Percentiles rank a stretch among this genome's conserved stretches.
Evolutionary conservation across 371 early-diverging fungal species (phyloP).

Genomic region (Lichtheimia ornata): DNA sequence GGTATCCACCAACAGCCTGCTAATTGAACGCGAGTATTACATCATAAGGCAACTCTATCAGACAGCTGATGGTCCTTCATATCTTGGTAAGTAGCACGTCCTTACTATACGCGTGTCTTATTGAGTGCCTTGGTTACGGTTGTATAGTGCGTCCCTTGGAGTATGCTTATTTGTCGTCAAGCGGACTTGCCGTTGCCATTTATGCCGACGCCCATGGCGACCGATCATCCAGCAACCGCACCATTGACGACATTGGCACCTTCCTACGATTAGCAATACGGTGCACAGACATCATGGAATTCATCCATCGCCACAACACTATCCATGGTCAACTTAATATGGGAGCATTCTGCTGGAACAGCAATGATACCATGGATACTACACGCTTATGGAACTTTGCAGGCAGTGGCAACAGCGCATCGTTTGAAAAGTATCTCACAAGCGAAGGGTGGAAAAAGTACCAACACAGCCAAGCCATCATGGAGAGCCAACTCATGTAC

Average conservation of each 20-base stretch:
- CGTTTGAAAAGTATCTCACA: constrained; percentile 38
- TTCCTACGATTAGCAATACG: constrained; percentile 48
- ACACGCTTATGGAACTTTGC: constrained; percentile 43
- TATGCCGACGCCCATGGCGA: constrained; percentile 35
- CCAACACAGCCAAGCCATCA: constrained; percentile 26
- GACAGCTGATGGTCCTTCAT: constrained; percentile 31
- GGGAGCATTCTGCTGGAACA: constrained; percentile 42
- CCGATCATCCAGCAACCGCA: not conserved
- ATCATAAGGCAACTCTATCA: constrained; percentile 40
- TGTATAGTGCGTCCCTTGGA: constrained; percentile 41
- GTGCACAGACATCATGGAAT: constrained; percentile 44
- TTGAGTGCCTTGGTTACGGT: too few species aligned
- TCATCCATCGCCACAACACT: constrained; percentile 42
- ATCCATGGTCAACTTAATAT: constrained; percentile 44
- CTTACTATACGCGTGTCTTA: too few species aligned
- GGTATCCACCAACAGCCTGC: constrained; percentile 32
- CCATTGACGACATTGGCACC: constrained; percentile 35
- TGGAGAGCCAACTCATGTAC: constrained; percentile 19
- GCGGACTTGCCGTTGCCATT: constrained; percentile 38
- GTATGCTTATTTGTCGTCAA: constrained; percentile 30
- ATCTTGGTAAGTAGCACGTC: not conserved
- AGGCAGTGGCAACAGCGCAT: constrained; percentile 16
- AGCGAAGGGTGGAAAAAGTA: constrained; percentile 50
- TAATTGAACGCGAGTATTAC: constrained; percentile 44
- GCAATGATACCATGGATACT: constrained; percentile 11